Evolutionary conservation across 2,329 filamentous ascomycete genomes (phyloP).

Genomic region (Aspergillus ruber): DNA sequence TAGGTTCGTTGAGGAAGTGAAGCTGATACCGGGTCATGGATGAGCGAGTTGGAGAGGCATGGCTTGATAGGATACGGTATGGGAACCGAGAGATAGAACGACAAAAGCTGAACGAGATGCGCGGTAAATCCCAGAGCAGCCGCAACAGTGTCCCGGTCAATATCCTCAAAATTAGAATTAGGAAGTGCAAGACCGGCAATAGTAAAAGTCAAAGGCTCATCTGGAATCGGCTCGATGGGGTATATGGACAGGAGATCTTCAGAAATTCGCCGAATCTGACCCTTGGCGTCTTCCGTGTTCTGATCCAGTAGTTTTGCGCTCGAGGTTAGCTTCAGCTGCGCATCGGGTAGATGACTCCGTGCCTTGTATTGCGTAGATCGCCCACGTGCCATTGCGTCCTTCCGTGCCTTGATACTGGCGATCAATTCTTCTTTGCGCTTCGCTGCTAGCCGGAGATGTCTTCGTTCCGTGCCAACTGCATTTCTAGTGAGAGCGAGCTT

Average conservation of each 20-base stretch:
- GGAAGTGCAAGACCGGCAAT: conserved; percentile 74
- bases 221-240: conserved; percentile 63
- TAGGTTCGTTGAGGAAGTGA: conserved; percentile 60
- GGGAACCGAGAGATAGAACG: conserved; percentile 72
- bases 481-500: conserved; percentile 37
- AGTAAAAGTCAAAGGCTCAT: conserved; percentile 68
- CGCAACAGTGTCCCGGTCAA: conserved; percentile 61
- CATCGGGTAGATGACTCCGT: conserved; percentile 56
- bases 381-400: conserved; percentile 61
- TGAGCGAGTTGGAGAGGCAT: conserved; percentile 66
- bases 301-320: conserved; percentile 51
- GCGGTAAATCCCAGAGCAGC: conserved; percentile 77
- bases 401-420: conserved; percentile 59
- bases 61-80: conserved; percentile 74
- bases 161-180: conserved; percentile 69
- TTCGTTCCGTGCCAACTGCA: conserved; percentile 58
- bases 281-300: conserved; percentile 60
- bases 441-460: conserved; percentile 56
- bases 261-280: conserved; percentile 83
- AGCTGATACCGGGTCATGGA: conserved; percentile 64
- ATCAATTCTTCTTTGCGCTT: conserved; percentile 62
- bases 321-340: conserved; percentile 52
- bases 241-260: conserved; percentile 75
- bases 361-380: conserved; percentile 53
- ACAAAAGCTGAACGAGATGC: conserved; percentile 66